Evolutionary conservation across 345 rosid genomes (phyloP), one percentile per base, ranked within the genome.

Genomic region (Brassica cretica): DNA sequence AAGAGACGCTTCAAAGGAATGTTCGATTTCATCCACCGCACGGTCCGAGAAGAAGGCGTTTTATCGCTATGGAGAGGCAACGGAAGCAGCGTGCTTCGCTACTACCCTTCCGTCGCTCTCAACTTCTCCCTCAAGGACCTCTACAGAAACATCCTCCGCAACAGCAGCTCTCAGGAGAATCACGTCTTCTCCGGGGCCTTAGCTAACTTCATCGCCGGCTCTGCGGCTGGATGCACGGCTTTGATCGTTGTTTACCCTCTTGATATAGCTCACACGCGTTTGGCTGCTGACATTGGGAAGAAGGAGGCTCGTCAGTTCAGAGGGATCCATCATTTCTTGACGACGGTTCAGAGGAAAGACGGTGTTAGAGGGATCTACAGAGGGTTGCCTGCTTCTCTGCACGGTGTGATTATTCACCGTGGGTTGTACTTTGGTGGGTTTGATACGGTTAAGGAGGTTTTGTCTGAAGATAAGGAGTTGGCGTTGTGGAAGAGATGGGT

Each of bases 81-180:
- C 76, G 99, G 97, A 29, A 95, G 91, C 68, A 88, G 97, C 65
- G 97, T 95, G 18, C 87, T 95, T 63, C 90, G 98, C 15, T 87
- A 95, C 84, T 93, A 95, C 71, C 99, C 99, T 65, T 95, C 99
- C 1, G 99, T 93, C 6, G 97, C 99, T 44, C 94, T 93, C 71
- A 95, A 95, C 84, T 95, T 95, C 85, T 95, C 99, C 9, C 96
- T 95, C 8, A 93, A 95, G 89, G 97, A 95, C 82, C 87, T 95
- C 8, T 93, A 93, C 44, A 83, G 87, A 81, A 86, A 85, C 85
- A 81, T 95, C 67, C 83, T 93, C 63, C 78, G 96, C 65, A 88
- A 86, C 61, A 83, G 85, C 35, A 82, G 84, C 77, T 79, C 82
- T 75, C 83, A 71, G 59, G 82, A 86, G 72, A 78, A 85, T 77